phyloP scores from a whole-genome alignment of 345 rosid species.

The Ceriops tagal region DNA sequence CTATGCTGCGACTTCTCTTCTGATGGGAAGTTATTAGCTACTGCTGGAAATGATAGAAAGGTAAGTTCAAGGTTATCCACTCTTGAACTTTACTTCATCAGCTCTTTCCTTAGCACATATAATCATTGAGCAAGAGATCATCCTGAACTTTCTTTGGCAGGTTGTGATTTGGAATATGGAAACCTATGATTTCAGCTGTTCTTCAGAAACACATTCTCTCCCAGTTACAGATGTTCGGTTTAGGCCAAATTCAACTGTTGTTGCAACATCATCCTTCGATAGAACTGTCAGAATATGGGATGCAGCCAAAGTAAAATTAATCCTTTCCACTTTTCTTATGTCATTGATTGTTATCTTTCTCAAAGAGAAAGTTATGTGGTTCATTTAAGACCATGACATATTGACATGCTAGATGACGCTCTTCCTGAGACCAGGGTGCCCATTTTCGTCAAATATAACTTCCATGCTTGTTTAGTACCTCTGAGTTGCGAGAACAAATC shows the following conservation, averaged over 20 bases:
- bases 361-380: too few species aligned
- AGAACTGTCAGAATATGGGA: conserved; percentile 36
- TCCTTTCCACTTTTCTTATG: not conserved
- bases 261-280: conserved; percentile 39
- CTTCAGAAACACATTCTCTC: conserved; percentile 20
- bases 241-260: conserved; percentile 24
- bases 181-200: conserved; percentile 3
- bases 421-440: too few species aligned
- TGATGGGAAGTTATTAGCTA: conserved; percentile 28
- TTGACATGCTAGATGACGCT: too few species aligned
- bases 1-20: conserved; percentile 29
- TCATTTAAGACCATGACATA: not conserved
- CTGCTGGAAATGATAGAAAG: conserved; percentile 34
- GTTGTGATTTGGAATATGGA: conserved; percentile 28
- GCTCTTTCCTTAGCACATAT: not conserved
- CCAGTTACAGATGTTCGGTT: conserved; percentile 36
- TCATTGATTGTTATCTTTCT: not conserved
- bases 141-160: conserved; percentile 16
- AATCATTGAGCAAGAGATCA: not conserved
- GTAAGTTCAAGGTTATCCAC: conserved; percentile 9
- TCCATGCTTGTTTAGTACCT: too few species aligned
- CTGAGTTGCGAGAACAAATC: too few species aligned
- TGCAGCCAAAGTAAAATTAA: conserved; percentile 24
- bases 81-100: not conserved
- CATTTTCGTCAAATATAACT: too few species aligned